A percentile compares a stretch with the other conserved stretches of the same genome.
These are phyloP conservation scores for Dillenia turbinata DNA, from an alignment of 164 flowering plant genomes.

Conservation along the genomic window DNA sequence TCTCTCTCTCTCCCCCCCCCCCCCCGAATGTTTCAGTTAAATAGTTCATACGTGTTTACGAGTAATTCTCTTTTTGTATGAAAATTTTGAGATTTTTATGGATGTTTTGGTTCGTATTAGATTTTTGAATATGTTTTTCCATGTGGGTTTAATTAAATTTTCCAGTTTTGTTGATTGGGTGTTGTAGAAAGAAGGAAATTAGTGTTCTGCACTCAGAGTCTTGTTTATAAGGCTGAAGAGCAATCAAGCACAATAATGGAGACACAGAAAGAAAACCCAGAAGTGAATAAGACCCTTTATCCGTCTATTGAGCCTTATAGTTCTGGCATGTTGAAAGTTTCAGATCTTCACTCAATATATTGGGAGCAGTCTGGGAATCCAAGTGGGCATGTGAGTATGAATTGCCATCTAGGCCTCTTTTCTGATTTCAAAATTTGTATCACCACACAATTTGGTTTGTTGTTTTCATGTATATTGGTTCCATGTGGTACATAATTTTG, in stretches of 20 bases:
- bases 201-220: constrained; percentile 14
- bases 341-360: constrained; percentile 77
- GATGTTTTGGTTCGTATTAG: no score
- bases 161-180: constrained; percentile 3
- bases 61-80: no score
- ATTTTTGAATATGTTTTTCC: no score
- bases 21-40: no score
- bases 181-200: constrained; percentile 33
- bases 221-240: constrained; percentile 22
- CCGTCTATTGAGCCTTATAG: constrained; percentile 67
- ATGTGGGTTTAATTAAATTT: background rate
- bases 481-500: no score
- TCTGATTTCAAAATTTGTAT: background rate
- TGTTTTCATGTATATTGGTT: no score
- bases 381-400: constrained; percentile 68
- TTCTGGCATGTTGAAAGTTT: constrained; percentile 78
- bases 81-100: no score
- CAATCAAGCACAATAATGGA: constrained; percentile 35
- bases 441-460: no score
- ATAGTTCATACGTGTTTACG: no score
- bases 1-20: no score
- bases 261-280: constrained; percentile 23
- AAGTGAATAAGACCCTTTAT: constrained; percentile 47
- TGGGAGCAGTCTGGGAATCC: constrained; percentile 99
- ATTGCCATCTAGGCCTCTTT: background rate